These are phyloP conservation scores for Kandelia obovata DNA, from an alignment of 345 rosid genomes.

Conservation along the genomic window DNA sequence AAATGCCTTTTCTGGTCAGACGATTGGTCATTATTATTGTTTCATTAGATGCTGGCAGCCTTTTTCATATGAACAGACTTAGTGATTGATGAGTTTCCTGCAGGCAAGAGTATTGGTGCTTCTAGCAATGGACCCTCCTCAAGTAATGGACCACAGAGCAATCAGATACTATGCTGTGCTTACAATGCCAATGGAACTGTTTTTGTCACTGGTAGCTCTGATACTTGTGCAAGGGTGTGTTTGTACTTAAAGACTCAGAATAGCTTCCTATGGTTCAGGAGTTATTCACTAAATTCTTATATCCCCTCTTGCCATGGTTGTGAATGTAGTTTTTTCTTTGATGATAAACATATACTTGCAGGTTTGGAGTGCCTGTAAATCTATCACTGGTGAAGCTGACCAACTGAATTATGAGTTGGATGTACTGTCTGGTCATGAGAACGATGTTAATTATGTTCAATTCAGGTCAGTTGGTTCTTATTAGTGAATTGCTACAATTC, in stretches of 20 bases:
- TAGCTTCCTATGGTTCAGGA: slow-evolving; percentile 3
- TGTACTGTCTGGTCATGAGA: slow-evolving; percentile 88
- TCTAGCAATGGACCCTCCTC: slow-evolving; percentile 42
- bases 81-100: slow-evolving; percentile 22
- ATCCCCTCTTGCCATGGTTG: slow-evolving; percentile 15
- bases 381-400: slow-evolving; percentile 54
- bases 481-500: neutral
- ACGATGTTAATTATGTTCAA: slow-evolving; percentile 98
- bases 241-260: slow-evolving; percentile 27
- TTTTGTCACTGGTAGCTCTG: slow-evolving; percentile 98
- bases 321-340: slow-evolving; percentile 21
- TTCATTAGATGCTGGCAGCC: slow-evolving; percentile 8
- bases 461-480: slow-evolving; percentile 60
- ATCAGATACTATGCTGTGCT: slow-evolving; percentile 90
- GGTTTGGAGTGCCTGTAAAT: slow-evolving; percentile 92
- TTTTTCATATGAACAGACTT: slow-evolving; percentile 17
- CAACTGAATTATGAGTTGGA: slow-evolving; percentile 91
- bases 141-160: slow-evolving; percentile 52
- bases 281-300: slow-evolving; percentile 12
- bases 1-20: slow-evolving; percentile 58
- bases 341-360: slow-evolving; percentile 34
- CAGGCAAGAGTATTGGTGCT: slow-evolving; percentile 56
- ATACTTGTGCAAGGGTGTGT: slow-evolving; percentile 89
- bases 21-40: slow-evolving; percentile 12
- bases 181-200: slow-evolving; percentile 92